Evolutionary conservation across 2,329 filamentous ascomycete genomes (phyloP), one percentile per base, ranked within the genome.

Genomic region (Sclerotinia trifoliorum): DNA sequence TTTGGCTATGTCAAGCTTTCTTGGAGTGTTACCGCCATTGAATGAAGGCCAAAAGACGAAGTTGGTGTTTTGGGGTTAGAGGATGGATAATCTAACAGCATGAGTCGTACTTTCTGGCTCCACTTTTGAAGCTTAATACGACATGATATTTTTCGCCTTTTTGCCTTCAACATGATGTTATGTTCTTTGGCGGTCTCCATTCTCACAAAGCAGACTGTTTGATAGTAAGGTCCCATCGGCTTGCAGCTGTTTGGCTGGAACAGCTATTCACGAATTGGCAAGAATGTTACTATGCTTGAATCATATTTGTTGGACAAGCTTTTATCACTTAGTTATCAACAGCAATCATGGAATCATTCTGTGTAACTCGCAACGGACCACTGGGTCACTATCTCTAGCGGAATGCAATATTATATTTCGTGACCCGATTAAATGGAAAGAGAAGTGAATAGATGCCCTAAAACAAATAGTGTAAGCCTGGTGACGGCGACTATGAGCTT

Each of bases 21-120:
- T 65, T 32, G 63, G 63, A 19, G 49, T 65, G 26, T 48, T 65
- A 8, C 63, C 63, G 8, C 49, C 63, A 19, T 24, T 44, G 24
- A 56, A 44, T 15, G 51, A 55, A 32, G 63, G 63, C 2, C 51
- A 56, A 24, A 55, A 56, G 49, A 55, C 63, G 21, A 55, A 56
- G 49, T 46, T 65, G 63, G 51, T 65, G 21, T 56, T 65, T 56
- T 65, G 63, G 63, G 29, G 26, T 35, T 62, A 32, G 13, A 11
- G 58, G 2, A 10, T 49, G 13, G 54, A 4, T 0, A 10, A n/a
- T 5, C 4, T 57, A 19, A 24, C 29, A 24, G 29, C 29, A 62
- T 46, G 21, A 35, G 52, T 17, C 52, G 1, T 19, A 35, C 4
- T 19, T 32, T 13, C 32, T 21, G 11, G 26, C 21, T 6, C 24